Evolutionary conservation across 2,329 filamentous ascomycete genomes (phyloP).

Genomic region (Byssochlamys sp.): DNA sequence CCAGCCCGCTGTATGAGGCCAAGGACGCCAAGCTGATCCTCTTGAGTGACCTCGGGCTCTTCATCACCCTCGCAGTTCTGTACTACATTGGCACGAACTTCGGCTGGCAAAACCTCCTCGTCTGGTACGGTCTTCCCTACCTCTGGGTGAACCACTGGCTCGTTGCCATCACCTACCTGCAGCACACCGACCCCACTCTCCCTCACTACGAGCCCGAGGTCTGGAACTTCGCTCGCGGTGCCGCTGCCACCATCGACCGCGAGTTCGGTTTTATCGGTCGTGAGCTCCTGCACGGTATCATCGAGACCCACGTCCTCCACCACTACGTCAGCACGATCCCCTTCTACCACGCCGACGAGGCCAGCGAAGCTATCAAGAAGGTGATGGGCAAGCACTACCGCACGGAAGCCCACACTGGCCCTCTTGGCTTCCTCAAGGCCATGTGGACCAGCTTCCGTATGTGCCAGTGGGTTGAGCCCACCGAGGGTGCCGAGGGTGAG

Average conservation of each 20-base stretch:
- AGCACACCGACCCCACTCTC: slow-evolving; percentile 89
- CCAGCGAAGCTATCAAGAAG: slow-evolving; percentile 82
- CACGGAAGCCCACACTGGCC: slow-evolving; percentile 64
- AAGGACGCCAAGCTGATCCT: slow-evolving; percentile 81
- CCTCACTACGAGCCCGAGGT: slow-evolving; percentile 79
- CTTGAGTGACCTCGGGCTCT: slow-evolving; percentile 74
- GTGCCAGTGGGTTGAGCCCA: slow-evolving; percentile 98
- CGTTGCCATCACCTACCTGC: slow-evolving; percentile 91
- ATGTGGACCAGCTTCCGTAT: slow-evolving; percentile 70
- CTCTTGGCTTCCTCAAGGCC: slow-evolving; percentile 71
- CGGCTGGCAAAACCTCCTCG: slow-evolving; percentile 74
- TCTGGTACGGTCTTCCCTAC: slow-evolving; percentile 94
- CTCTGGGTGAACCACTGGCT: slow-evolving; percentile 99
- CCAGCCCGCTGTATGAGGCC: slow-evolving; percentile 80
- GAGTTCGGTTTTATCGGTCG: slow-evolving; percentile 95
- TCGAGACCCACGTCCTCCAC: slow-evolving; percentile 95
- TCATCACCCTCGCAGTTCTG: slow-evolving; percentile 53
- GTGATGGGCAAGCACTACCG: slow-evolving; percentile 96
- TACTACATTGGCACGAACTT: slow-evolving; percentile 64
- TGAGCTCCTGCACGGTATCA: slow-evolving; percentile 83
- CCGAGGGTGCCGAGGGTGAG: slow-evolving; percentile 66
- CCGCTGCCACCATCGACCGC: slow-evolving; percentile 89
- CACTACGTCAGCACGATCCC: slow-evolving; percentile 94
- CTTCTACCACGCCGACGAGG: slow-evolving; percentile 93
- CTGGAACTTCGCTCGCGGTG: slow-evolving; percentile 90